These are phyloP conservation scores for Aspergillus neotritici DNA, from an alignment of 2,329 filamentous ascomycete genomes.

Conservation along the genomic window DNA sequence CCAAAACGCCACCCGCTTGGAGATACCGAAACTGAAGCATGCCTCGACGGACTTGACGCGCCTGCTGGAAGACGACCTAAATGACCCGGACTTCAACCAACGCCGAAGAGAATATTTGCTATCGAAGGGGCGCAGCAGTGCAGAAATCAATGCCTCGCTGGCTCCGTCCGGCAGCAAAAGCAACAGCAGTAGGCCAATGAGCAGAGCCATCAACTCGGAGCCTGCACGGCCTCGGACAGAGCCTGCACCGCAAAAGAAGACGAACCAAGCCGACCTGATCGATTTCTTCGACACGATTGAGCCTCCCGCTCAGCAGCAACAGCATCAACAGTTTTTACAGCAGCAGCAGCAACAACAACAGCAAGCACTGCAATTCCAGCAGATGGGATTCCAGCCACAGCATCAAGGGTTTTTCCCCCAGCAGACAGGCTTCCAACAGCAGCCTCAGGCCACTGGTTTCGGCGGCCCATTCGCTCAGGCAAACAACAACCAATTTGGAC, in stretches of 20 bases:
- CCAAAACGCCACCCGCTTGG: constrained; percentile 83
- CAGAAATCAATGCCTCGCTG: constrained; percentile 37
- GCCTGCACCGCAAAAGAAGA: constrained; percentile 30
- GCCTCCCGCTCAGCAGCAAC: constrained; percentile 67
- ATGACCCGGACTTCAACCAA: constrained; percentile 90
- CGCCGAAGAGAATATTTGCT: constrained; percentile 88
- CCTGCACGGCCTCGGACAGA: constrained; percentile 24
- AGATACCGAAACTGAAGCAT: constrained; percentile 96
- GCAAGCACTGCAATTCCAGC: constrained; percentile 38
- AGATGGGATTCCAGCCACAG: constrained; percentile 26
- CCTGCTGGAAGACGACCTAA: constrained; percentile 88
- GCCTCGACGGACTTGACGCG: constrained; percentile 85
- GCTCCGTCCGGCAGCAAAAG: constrained; percentile 8
- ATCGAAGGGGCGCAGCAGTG: constrained; percentile 69
- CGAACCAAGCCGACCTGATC: constrained; percentile 64
- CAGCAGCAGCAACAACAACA: constrained; percentile 28
- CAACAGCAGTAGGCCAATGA: constrained; percentile 10
- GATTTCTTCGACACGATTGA: constrained; percentile 95
- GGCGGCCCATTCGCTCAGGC: constrained; percentile 21
- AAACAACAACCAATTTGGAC: constrained; percentile 34
- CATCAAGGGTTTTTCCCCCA: constrained; percentile 20
- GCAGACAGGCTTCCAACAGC: constrained; percentile 33
- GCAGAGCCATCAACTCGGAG: constrained; percentile 25
- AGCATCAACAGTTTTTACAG: constrained; percentile 37
- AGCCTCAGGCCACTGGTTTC: constrained; percentile 29